Conservation (phyloP, 1,284 basidiomycete species). For the Malassezia cuniculi region DNA sequence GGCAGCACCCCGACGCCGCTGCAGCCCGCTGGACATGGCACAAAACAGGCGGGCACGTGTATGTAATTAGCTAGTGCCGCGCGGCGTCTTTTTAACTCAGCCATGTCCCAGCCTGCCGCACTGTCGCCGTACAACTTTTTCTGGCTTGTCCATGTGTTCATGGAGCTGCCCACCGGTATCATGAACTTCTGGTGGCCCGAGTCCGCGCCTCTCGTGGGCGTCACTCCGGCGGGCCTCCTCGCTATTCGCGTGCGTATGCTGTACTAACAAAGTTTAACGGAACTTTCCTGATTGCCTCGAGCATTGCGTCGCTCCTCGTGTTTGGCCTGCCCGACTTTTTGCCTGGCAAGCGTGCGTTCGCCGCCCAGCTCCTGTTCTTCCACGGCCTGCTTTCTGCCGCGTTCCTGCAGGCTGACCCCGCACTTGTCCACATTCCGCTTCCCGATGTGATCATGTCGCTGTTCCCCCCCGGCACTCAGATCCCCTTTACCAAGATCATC, state of each 20-base stretch:
- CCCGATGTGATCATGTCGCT: slow-evolving; percentile 54
- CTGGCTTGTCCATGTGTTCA: slow-evolving; percentile 12
- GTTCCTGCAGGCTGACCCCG: slow-evolving; percentile 59
- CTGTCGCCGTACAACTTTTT: slow-evolving; percentile 13
- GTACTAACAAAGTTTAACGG: slow-evolving; percentile 6
- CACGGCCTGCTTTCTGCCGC: slow-evolving; percentile 62
- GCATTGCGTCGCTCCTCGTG: slow-evolving; percentile 17
- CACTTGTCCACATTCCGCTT: slow-evolving; percentile 59
- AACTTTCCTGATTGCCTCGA: not conserved
- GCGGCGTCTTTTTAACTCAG: not conserved
- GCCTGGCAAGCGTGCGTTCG: slow-evolving; percentile 67
- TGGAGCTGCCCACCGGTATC: slow-evolving; percentile 9
- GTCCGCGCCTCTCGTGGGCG: not conserved
- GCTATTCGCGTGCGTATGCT: slow-evolving; percentile 1
- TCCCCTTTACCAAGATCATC: slow-evolving; percentile 7
- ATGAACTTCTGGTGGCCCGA: not conserved
- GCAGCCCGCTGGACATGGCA: slow-evolving; percentile 6
- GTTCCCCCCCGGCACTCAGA: slow-evolving; percentile 8
- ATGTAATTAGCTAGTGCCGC: not conserved
- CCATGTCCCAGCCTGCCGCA: not conserved
- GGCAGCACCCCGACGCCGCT: slow-evolving; percentile 8
- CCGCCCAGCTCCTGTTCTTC: slow-evolving; percentile 61
- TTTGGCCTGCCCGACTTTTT: slow-evolving; percentile 54
- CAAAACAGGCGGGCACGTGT: not conserved
- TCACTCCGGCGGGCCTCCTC: slow-evolving; percentile 1